phyloP scores from a whole-genome alignment of 2,329 filamentous ascomycete genomes.

The Coniochaeta sp. region DNA sequence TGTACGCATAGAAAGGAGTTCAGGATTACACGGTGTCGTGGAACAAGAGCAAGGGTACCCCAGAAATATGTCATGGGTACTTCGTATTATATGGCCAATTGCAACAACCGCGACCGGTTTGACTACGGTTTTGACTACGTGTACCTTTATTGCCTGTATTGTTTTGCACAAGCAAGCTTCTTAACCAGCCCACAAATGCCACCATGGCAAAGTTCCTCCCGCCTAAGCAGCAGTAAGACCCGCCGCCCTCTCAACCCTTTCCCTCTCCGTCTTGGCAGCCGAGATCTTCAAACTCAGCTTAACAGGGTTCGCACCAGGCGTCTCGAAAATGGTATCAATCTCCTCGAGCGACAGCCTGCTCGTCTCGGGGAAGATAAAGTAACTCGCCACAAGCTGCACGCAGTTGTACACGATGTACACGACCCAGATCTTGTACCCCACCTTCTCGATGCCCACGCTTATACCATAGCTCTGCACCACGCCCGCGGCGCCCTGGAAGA shows the following conservation, averaged over 20 bases:
- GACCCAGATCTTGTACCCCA: constrained; percentile 44
- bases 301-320: constrained; percentile 11
- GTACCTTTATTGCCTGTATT: neutral
- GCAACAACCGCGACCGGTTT: neutral
- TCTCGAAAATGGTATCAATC: constrained; percentile 50
- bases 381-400: constrained; percentile 36
- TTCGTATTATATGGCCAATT: neutral
- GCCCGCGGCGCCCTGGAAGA: constrained; percentile 35
- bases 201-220: neutral
- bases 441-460: constrained; percentile 34
- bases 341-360: constrained; percentile 43
- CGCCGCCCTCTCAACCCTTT: constrained; percentile 4
- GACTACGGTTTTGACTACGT: neutral
- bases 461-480: constrained; percentile 39
- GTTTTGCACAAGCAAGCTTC: neutral
- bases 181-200: neutral
- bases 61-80: neutral
- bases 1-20: neutral
- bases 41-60: too few species aligned
- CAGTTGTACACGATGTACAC: constrained; percentile 43
- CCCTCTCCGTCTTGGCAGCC: constrained; percentile 10
- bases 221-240: neutral
- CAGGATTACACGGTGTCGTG: too few species aligned
- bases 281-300: constrained; percentile 12
- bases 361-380: constrained; percentile 47